Base-by-base conservation (phyloP, 2,329 filamentous ascomycete species). In the Ceratocystis ficicola region DNA sequence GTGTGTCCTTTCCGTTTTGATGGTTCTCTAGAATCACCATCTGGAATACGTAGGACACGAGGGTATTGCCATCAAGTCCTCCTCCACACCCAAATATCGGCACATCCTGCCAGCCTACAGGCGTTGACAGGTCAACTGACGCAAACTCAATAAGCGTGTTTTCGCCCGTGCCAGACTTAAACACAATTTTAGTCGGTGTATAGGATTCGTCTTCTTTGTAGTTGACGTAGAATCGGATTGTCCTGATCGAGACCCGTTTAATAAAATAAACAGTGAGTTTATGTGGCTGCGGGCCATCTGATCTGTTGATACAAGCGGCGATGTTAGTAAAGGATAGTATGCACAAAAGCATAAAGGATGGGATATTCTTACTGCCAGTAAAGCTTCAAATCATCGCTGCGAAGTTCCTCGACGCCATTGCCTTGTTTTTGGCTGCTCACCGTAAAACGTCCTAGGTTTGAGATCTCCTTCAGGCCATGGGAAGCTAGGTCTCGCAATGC, bases 1-100 rank as follows among this genome's bases (percentile, higher is more conserved):
- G 94, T n/a, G 94, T 99, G 74, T 99, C 94, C 75, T 99, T 99
- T 69, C 94, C 94, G 74, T 99, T 99, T 76, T 99, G 94, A 74
- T 99, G 94, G 73, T 99, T 99, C 77, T 97, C 94, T 63, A 93
- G 83, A 62, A 99, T 87, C 70, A 89, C 86, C 72, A 97, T 86
- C 75, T 97, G 92, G 32, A 99, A 81, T 36, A 97, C 84, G 77
- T 93, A 96, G 17, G 89, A 91, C 68, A 92, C 85, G 20, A 97
- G 82, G 0, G 92, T 88, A 71, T 86, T 88, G 50, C 82, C 87
- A 72, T 85, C 85, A 61, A 79, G 80, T 60, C 83, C 84, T 50
- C 80, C 79, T n/a, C 81, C 82, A 0, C 78, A 78, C 12, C 78
- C 78, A 1, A 74, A 73, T 20, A 84, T 76, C 25, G 89, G 85